A percentile compares a stretch with the other conserved stretches of the same genome.
These are phyloP conservation scores for Podochytrium sp. DNA, from an alignment of 192 early-diverging fungal species.

Conservation along the genomic window DNA sequence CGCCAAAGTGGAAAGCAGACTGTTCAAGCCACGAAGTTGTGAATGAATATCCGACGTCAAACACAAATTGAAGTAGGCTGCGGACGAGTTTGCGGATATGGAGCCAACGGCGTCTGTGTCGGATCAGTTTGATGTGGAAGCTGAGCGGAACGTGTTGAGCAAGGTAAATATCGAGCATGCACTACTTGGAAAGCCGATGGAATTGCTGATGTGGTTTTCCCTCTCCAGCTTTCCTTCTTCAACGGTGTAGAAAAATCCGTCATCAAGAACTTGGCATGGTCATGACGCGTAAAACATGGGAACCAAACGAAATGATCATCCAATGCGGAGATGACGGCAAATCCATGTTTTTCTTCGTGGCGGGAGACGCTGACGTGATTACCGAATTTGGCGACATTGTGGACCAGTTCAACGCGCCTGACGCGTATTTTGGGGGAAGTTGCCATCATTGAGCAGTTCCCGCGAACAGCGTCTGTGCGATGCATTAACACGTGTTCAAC, in stretches of 20 bases:
- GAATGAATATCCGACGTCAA: slow-evolving; percentile 43
- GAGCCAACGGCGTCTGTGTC: not conserved
- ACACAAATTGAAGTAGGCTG: slow-evolving; percentile 43
- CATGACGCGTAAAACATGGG: slow-evolving; percentile 43
- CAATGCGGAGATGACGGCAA: slow-evolving; percentile 35
- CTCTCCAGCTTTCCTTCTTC: slow-evolving; percentile 43
- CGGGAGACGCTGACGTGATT: slow-evolving; percentile 49
- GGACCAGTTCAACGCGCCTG: slow-evolving; percentile 40
- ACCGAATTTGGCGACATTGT: slow-evolving; percentile 52
- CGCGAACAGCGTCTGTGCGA: slow-evolving; percentile 40
- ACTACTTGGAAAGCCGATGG: no score
- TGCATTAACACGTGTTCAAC: slow-evolving; percentile 44
- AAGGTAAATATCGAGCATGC: slow-evolving; percentile 46
- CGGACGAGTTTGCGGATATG: slow-evolving; percentile 33
- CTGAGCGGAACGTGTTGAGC: slow-evolving; percentile 37
- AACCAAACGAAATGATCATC: slow-evolving; percentile 43
- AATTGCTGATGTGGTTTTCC: slow-evolving; percentile 44
- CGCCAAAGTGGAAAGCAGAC: slow-evolving; percentile 47
- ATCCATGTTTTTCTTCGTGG: slow-evolving; percentile 61
- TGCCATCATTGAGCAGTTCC: slow-evolving; percentile 53
- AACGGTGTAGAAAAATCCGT: slow-evolving; percentile 34
- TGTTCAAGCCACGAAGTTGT: slow-evolving; percentile 45
- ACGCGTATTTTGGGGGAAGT: slow-evolving; percentile 61
- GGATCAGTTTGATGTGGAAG: slow-evolving; percentile 51
- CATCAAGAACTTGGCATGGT: slow-evolving; percentile 41